Percentiles rank a stretch among this genome's conserved stretches.
phyloP scores from a whole-genome alignment of 2,329 filamentous ascomycete genomes.

The Capronia americana region DNA sequence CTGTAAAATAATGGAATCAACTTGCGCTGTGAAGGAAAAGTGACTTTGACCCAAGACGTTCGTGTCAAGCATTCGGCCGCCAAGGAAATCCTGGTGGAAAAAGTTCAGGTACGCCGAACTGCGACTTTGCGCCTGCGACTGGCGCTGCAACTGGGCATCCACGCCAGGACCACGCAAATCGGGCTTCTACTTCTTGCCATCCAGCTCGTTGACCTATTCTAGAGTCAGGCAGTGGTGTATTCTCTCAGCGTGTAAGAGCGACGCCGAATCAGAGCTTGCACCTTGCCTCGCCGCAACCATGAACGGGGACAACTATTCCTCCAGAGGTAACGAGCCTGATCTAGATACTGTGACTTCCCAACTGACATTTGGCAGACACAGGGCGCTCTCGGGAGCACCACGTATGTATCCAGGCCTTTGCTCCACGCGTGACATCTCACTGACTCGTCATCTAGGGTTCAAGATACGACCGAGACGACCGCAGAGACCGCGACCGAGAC shows the following conservation, averaged over 20 bases:
- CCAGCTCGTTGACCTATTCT: not conserved
- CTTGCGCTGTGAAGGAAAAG: not conserved
- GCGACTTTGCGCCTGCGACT: not conserved
- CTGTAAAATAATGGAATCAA: not conserved
- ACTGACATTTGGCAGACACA: conserved; percentile 54
- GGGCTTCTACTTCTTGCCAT: not conserved
- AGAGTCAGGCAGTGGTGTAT: not conserved
- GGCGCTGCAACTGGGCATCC: not conserved
- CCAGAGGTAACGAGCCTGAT: conserved; percentile 66
- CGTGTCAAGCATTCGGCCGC: not conserved
- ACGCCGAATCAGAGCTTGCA: not conserved
- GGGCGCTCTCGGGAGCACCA: conserved; percentile 62
- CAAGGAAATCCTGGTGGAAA: conserved; percentile 1
- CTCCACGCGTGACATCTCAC: conserved; percentile 33
- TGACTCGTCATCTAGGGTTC: conserved; percentile 46
- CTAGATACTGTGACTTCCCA: conserved; percentile 5
- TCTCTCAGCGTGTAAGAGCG: not conserved
- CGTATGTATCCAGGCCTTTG: conserved; percentile 44
- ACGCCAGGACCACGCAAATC: not conserved
- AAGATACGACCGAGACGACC: conserved; percentile 57
- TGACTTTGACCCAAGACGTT: not conserved
- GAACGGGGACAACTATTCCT: conserved; percentile 85
- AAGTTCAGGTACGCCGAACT: conserved; percentile 8
- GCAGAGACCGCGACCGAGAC: conserved; percentile 50
- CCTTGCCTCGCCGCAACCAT: conserved; percentile 56